These are phyloP conservation scores for Huntiella moniliformis DNA, from an alignment of 2,329 filamentous ascomycete species.

Conservation along the genomic window DNA sequence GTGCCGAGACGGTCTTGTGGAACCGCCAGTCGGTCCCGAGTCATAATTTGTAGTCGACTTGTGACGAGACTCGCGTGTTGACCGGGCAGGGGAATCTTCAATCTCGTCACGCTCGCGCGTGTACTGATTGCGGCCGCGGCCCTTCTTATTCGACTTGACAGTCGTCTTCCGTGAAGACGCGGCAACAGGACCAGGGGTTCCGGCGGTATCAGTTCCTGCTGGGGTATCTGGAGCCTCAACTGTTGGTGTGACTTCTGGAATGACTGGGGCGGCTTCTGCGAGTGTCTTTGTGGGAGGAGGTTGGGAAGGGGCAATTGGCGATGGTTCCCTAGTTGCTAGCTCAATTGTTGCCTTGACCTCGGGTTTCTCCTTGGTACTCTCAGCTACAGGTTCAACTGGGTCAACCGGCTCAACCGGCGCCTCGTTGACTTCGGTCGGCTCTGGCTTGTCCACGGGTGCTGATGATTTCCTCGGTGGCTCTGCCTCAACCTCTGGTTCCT, in stretches of 20 bases:
- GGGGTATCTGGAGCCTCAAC: conserved; percentile 14
- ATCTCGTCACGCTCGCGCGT: conserved; percentile 53
- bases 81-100: conserved; percentile 37
- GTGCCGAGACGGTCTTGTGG: conserved; percentile 12
- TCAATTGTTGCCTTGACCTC: background rate
- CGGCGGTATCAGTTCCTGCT: conserved; percentile 14
- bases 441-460: too few species aligned
- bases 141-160: conserved; percentile 40
- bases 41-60: conserved; percentile 4
- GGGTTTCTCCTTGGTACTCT: background rate
- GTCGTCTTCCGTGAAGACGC: conserved; percentile 39
- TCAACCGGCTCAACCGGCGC: background rate
- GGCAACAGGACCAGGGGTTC: conserved; percentile 19
- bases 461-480: background rate
- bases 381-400: background rate
- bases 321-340: background rate
- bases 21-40: background rate
- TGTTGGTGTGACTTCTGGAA: background rate
- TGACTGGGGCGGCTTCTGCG: background rate
- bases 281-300: background rate
- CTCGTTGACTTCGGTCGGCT: background rate
- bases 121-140: conserved; percentile 63
- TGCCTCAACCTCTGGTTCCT: background rate
- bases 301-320: background rate
- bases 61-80: conserved; percentile 25